Evolutionary conservation across 495 filamentous ascomycete genomes (phyloP), one percentile per base, ranked within the genome.

Genomic region (Cudoniella acicularis): DNA sequence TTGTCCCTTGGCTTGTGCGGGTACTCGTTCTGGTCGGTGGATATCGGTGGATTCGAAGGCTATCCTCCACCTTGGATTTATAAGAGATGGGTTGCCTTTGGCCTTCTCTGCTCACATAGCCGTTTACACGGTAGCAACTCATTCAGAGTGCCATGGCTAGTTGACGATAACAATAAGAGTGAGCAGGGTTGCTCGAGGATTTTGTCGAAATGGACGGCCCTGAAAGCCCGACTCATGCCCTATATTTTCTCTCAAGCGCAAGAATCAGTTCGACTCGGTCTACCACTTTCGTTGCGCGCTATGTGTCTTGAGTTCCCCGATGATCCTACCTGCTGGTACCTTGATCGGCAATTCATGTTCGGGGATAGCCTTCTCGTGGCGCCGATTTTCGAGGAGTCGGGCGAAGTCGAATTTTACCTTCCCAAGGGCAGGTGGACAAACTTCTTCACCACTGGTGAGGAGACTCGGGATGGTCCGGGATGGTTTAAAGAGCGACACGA

Each of bases 11-110:
- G 84, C 46, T 70, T 90, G 0, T 83, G 76, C 10, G 86, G 86
- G 3, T 89, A 83, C 67, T 75, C 84, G 30, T 89, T 87, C 73
- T 88, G 85, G 84, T 80, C 79, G 21, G 79, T 79, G 48, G 87
- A 89, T 66, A 90, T 90, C 57, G 87, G 87, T 36, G 87, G 87
- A 16, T 90, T 89, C 64, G 87, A 89, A 63, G 87, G 86, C 1
- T 80, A 74, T 10, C 87, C 86, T 9, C 76, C 80, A 4, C 81
- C 86, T 0, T 83, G 83, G 67, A 80, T 89, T 59, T 90, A 90
- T 69, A 90, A 89, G 69, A 82, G 87, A 30, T 90, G 87, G 87
- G 85, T 89, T 6, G 85, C 86, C 3, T 88, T 89, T 60, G 86
- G 87, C 0, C 76, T 89, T 0, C 67, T 90, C 13, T 88, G 83